These are phyloP conservation scores for Trematosphaeria pertusa DNA, from an alignment of 2,329 filamentous ascomycete species.

Conservation along the genomic window DNA sequence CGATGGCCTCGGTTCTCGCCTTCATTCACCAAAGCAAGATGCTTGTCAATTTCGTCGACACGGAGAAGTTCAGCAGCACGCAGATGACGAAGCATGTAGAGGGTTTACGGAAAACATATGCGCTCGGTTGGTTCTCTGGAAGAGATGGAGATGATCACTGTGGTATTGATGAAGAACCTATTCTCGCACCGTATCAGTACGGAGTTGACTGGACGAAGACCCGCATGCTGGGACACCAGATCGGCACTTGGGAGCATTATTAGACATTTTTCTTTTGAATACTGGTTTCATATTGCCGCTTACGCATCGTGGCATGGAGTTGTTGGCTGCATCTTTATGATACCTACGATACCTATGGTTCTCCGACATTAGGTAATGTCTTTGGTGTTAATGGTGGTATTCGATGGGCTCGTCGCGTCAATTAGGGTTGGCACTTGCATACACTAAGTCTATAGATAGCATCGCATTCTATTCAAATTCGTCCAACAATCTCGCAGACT, in stretches of 20 bases:
- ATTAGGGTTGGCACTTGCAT: too few relatives aligned
- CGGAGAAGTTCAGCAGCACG: constrained; percentile 66
- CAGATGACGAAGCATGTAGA: constrained; percentile 69
- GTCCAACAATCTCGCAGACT: too few relatives aligned
- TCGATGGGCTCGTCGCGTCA: too few relatives aligned
- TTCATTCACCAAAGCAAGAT: constrained; percentile 84
- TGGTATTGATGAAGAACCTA: constrained; percentile 78
- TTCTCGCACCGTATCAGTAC: constrained; percentile 70
- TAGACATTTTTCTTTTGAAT: constrained; percentile 7
- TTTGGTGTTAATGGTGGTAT: too few relatives aligned
- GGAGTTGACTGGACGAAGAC: constrained; percentile 54
- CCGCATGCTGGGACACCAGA: constrained; percentile 36
- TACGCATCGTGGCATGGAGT: too few relatives aligned
- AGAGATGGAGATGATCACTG: constrained; percentile 76
- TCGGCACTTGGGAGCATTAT: constrained; percentile 41
- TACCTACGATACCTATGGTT: constrained; percentile 1
- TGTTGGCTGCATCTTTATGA: constrained; percentile 1
- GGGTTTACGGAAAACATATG: constrained; percentile 70
- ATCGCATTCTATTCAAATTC: too few relatives aligned
- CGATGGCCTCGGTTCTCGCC: constrained; percentile 76
- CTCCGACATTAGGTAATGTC: too few relatives aligned
- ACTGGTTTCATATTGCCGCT: background rate
- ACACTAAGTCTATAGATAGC: too few relatives aligned
- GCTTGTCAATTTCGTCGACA: constrained; percentile 77
- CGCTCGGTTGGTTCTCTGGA: constrained; percentile 77